Evolutionary conservation across 2,329 filamentous ascomycete genomes (phyloP).

Genomic region (Raffaelea albimanens): DNA sequence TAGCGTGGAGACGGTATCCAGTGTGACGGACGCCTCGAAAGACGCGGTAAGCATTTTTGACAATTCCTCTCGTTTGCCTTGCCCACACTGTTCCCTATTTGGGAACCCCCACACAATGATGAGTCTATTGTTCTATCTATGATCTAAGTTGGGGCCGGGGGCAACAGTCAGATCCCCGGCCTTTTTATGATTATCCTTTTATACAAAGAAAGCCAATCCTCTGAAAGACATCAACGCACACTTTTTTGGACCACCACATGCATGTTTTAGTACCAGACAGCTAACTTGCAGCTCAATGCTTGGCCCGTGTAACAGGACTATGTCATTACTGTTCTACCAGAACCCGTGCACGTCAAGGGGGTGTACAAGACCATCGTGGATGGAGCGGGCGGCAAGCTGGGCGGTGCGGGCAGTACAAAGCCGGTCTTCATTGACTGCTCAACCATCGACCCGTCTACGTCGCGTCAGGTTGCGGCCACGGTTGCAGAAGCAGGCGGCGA

Average conservation of each 20-base stretch:
- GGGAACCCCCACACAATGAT: slow-evolving; percentile 11
- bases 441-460: slow-evolving; percentile 87
- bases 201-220: slow-evolving; percentile 65
- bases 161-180: slow-evolving; percentile 26
- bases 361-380: slow-evolving; percentile 73
- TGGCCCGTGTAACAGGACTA: slow-evolving; percentile 50
- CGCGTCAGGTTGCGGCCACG: slow-evolving; percentile 62
- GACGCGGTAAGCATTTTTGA: slow-evolving; percentile 37
- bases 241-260: too few relatives aligned
- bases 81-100: slow-evolving; percentile 8
- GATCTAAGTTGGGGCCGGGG: slow-evolving; percentile 63
- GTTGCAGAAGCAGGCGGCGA: slow-evolving; percentile 37
- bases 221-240: too few relatives aligned
- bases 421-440: slow-evolving; percentile 86
- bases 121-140: slow-evolving; percentile 37
- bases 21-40: slow-evolving; percentile 37
- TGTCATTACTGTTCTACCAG: slow-evolving; percentile 81
- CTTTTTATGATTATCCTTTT: slow-evolving; percentile 52
- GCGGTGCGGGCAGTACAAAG: slow-evolving; percentile 23
- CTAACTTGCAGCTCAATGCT: slow-evolving; percentile 9
- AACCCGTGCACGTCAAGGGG: slow-evolving; percentile 75
- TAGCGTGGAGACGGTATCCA: slow-evolving; percentile 32
- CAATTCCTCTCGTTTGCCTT: not conserved
- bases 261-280: not conserved
- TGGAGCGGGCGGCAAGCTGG: slow-evolving; percentile 23